phyloP scores from a whole-genome alignment of 352 stramenopile genomes.

The Pythium sp. region DNA sequence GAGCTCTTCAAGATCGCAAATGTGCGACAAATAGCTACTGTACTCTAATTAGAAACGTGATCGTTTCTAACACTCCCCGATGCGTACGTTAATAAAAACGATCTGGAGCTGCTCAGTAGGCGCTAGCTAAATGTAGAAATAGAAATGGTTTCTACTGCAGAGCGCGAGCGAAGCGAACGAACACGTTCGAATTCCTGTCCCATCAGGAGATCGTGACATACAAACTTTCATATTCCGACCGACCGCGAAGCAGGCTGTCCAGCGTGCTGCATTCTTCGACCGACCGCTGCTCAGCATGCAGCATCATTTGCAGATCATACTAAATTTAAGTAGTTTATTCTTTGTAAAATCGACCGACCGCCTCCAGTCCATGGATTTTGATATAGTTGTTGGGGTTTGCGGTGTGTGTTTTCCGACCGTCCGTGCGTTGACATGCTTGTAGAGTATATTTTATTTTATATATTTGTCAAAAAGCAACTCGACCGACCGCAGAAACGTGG shows the following conservation, averaged over 20 bases:
- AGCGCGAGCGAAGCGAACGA: conserved; percentile 7
- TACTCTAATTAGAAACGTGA: background rate
- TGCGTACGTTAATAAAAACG: background rate
- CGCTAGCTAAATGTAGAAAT: conserved; percentile 1
- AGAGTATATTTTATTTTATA: background rate
- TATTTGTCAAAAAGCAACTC: background rate
- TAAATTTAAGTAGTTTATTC: background rate
- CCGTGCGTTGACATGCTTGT: background rate
- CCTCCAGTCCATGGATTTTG: background rate
- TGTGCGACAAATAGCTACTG: background rate
- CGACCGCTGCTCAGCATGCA: background rate
- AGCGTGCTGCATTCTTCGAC: background rate
- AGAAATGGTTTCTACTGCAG: conserved; percentile 1
- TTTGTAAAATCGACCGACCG: background rate
- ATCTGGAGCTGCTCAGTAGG: background rate
- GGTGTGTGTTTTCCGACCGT: background rate
- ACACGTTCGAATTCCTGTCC: conserved; percentile 12
- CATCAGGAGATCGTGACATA: background rate
- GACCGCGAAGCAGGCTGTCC: background rate
- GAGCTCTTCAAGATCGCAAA: background rate
- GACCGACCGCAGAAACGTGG: conserved; percentile 8
- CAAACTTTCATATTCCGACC: conserved; percentile 13
- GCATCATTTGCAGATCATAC: accelerated
- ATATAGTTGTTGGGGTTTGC: background rate
- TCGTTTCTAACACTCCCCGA: background rate